A percentile compares a stretch with the other conserved stretches of the same genome.
phyloP scores from a whole-genome alignment of 2,329 filamentous ascomycete genomes.

The Botrytis medusae region DNA sequence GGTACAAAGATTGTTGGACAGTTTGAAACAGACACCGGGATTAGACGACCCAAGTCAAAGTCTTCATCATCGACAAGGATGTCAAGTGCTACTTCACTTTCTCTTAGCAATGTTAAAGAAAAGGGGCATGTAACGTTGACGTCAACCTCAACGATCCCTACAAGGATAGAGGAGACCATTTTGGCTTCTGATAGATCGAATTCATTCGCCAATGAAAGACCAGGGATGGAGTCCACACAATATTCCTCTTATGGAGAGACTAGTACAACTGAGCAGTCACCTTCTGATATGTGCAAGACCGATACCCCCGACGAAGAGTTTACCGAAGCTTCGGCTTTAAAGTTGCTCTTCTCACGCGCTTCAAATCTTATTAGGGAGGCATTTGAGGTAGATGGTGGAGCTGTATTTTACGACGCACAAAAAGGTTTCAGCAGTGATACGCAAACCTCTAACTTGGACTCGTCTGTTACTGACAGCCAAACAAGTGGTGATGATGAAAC shows the following conservation, averaged over 20 bases:
- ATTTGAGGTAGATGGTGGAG: slow-evolving; percentile 40
- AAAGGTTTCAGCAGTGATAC: slow-evolving; percentile 30
- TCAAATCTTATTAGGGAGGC: slow-evolving; percentile 39
- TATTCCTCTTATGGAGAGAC: slow-evolving; percentile 27
- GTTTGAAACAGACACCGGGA: slow-evolving; percentile 32
- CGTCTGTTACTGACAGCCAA: slow-evolving; percentile 22
- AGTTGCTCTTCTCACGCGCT: slow-evolving; percentile 38
- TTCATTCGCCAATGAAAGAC: slow-evolving; percentile 18
- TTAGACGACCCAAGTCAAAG: slow-evolving; percentile 29
- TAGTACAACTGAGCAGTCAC: slow-evolving; percentile 28
- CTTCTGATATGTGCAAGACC: slow-evolving; percentile 20
- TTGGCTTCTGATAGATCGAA: slow-evolving; percentile 14
- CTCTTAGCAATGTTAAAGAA: slow-evolving; percentile 30
- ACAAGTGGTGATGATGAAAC: slow-evolving; percentile 13
- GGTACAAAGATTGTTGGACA: slow-evolving; percentile 36
- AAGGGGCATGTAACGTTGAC: slow-evolving; percentile 30
- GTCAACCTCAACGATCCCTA: slow-evolving; percentile 26
- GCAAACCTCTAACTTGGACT: neutral
- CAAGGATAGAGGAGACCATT: slow-evolving; percentile 29
- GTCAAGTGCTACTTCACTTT: slow-evolving; percentile 22
- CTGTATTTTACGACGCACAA: slow-evolving; percentile 40
- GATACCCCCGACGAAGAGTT: slow-evolving; percentile 26
- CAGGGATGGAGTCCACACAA: slow-evolving; percentile 26
- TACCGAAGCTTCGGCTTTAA: slow-evolving; percentile 35
- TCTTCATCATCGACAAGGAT: slow-evolving; percentile 22